These are phyloP conservation scores for Asterophora lycoperdoides DNA, from an alignment of 768 basidiomycete genomes.

Conservation along the genomic window DNA sequence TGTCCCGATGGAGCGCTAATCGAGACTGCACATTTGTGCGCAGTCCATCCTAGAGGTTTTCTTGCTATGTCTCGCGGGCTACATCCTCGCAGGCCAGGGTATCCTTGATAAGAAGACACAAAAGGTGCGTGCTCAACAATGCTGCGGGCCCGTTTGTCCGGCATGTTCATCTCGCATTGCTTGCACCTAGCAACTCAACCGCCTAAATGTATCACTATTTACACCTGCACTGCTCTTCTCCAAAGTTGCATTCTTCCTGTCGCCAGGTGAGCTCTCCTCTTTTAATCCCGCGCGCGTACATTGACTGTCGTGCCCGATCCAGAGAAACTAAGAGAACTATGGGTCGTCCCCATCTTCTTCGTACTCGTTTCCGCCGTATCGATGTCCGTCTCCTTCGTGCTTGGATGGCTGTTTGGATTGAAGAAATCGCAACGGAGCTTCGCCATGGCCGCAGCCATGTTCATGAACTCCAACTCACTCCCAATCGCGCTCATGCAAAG, in stretches of 20 bases:
- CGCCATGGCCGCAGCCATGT: slow-evolving; percentile 78
- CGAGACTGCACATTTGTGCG: not conserved
- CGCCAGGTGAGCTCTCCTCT: slow-evolving; percentile 52
- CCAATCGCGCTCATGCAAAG: slow-evolving; percentile 94
- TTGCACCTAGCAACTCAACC: slow-evolving; percentile 61
- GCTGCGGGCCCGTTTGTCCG: not conserved
- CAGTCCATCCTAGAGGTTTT: slow-evolving; percentile 91
- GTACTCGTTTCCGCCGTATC: slow-evolving; percentile 69
- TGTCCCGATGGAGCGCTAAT: not conserved
- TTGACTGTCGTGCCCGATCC: not conserved
- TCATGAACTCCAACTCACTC: slow-evolving; percentile 93
- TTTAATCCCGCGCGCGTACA: not conserved
- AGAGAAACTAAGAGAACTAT: slow-evolving; percentile 78
- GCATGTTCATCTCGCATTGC: not conserved
- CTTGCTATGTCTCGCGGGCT: slow-evolving; percentile 79
- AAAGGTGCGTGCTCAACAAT: slow-evolving; percentile 51
- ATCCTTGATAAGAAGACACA: slow-evolving; percentile 89
- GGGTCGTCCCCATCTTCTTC: slow-evolving; percentile 87
- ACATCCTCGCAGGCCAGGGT: slow-evolving; percentile 70
- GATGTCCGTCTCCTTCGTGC: slow-evolving; percentile 56
- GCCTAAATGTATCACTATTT: slow-evolving; percentile 85
- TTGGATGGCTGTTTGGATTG: slow-evolving; percentile 63
- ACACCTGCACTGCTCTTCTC: slow-evolving; percentile 86
- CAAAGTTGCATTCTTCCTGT: slow-evolving; percentile 90
- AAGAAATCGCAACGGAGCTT: slow-evolving; percentile 76